phyloP scores from a whole-genome alignment of 345 rosid species.

The Corchorus capsularis region DNA sequence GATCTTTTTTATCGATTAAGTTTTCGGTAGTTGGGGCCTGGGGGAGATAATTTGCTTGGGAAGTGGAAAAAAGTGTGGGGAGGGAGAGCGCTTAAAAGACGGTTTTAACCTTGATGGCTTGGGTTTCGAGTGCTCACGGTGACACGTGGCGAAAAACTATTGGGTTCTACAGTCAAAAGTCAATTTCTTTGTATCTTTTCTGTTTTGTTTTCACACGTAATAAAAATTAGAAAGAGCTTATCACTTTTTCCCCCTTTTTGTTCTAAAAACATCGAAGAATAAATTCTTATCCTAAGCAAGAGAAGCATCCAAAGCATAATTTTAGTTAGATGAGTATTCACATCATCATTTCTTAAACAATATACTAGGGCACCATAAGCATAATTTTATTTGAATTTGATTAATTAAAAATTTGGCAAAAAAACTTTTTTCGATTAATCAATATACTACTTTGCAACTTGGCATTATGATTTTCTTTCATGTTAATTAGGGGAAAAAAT shows the following conservation, averaged over 20 bases:
- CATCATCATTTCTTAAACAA: too few species aligned
- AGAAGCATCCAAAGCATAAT: too few species aligned
- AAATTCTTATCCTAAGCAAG: too few species aligned
- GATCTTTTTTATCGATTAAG: not conserved
- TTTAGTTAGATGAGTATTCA: too few species aligned
- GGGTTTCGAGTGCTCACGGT: not conserved
- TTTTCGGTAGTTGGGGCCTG: not conserved
- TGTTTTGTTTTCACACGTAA: not conserved
- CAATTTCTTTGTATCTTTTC: not conserved
- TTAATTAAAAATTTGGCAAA: too few species aligned
- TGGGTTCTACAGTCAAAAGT: not conserved
- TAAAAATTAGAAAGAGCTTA: not conserved
- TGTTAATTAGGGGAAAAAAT: too few species aligned
- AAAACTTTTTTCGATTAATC: too few species aligned
- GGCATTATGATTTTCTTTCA: too few species aligned
- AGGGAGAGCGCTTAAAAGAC: not conserved
- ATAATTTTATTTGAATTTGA: too few species aligned
- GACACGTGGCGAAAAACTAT: not conserved
- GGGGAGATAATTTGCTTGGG: not conserved
- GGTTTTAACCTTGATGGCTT: not conserved
- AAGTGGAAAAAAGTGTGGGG: not conserved
- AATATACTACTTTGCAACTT: too few species aligned
- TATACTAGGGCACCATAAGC: too few species aligned
- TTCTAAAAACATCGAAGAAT: not conserved
- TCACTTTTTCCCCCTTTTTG: not conserved